Evolutionary conservation across 2,329 filamentous ascomycete species (phyloP), one percentile per base, ranked within the genome.

Genomic region (Diaporthe vexans): DNA sequence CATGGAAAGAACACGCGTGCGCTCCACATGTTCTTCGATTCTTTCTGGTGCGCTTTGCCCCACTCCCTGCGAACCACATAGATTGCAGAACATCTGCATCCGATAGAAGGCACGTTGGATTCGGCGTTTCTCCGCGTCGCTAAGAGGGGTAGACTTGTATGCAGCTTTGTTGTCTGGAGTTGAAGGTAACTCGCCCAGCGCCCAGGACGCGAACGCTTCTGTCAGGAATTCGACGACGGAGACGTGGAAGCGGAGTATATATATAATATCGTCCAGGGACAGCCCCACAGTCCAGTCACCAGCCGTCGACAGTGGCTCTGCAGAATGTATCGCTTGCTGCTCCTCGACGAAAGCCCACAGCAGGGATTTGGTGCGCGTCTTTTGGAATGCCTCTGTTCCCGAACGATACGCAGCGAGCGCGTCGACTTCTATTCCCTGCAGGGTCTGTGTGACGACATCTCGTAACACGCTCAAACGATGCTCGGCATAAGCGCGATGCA

Each of bases 61-160:
- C 4, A 54, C 33, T 40, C n/a, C 46, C 56, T 11, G 13, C 8
- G 46, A 72, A 6, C 70, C 57, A 29, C 73, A 71, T 61, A 73
- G 33, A 56, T 73, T 75, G 73, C 73, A 73, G 51, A 75, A 73
- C 2, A 72, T 17, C 48, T 75, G 69, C 29, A 75, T 24, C 3
- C 70, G 73, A 59, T 75, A 75, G 24, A 75, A 54, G 29, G 73
- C 73, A n/a, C 73, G 73, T 61, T 75, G 73, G 43, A 75, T 73
- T 11, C 73, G 73, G 29, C 58, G 13, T 51, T 33, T 65, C 56
- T 75, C 73, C n/a, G 63, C 65, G 10, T 63, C 35, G 48, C 70
- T 75, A 21, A 73, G 61, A 1, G 70, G 46, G 11, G 2, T 4
- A 13, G 37, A 40, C 11, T 29, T n/a, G 5, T 24, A n/a, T 48